Conservation (phyloP, 495 filamentous ascomycete genomes). For the Penicillium psychrofluorescens region DNA sequence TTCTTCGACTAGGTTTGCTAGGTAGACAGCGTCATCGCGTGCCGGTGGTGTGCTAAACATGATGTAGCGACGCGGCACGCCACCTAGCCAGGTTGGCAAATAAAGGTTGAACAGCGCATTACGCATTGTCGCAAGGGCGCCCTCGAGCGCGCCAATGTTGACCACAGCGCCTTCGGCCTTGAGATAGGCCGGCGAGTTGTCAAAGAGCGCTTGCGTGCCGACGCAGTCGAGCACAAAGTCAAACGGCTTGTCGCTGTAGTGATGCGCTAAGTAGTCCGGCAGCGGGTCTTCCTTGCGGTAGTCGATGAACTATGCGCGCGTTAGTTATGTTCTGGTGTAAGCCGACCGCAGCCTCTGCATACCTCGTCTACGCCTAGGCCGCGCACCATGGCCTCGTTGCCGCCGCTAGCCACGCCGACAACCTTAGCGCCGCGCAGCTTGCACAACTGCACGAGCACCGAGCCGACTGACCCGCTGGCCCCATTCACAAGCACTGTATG, state of each 20-base stretch:
- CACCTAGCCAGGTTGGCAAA: slow-evolving; percentile 26
- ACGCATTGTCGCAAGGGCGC: slow-evolving; percentile 10
- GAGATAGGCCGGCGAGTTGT: slow-evolving; percentile 22
- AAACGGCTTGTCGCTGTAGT: slow-evolving; percentile 20
- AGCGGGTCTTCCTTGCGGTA: slow-evolving; percentile 20
- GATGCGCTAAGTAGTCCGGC: slow-evolving; percentile 12
- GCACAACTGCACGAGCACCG: slow-evolving; percentile 15
- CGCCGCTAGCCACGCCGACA: slow-evolving; percentile 17
- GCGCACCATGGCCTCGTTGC: slow-evolving; percentile 18
- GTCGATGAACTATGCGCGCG: slow-evolving; percentile 25
- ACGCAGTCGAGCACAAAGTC: slow-evolving; percentile 34
- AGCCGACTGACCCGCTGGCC: slow-evolving; percentile 17
- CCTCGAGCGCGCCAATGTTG: slow-evolving; percentile 25
- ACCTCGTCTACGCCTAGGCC: slow-evolving; percentile 17
- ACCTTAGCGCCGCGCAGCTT: slow-evolving; percentile 16
- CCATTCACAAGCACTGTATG: slow-evolving; percentile 18
- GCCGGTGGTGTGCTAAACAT: slow-evolving; percentile 22
- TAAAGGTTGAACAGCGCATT: slow-evolving; percentile 23
- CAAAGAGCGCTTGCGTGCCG: slow-evolving; percentile 25
- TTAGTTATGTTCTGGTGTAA: not conserved
- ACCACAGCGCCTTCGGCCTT: slow-evolving; percentile 28
- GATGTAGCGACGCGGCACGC: slow-evolving; percentile 25
- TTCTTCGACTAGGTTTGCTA: slow-evolving; percentile 15
- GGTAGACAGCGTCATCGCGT: slow-evolving; percentile 13
- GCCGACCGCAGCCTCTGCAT: not conserved